Evolutionary conservation across 208 protist species (phyloP).

Genomic region (Zelonia costaricensis): DNA sequence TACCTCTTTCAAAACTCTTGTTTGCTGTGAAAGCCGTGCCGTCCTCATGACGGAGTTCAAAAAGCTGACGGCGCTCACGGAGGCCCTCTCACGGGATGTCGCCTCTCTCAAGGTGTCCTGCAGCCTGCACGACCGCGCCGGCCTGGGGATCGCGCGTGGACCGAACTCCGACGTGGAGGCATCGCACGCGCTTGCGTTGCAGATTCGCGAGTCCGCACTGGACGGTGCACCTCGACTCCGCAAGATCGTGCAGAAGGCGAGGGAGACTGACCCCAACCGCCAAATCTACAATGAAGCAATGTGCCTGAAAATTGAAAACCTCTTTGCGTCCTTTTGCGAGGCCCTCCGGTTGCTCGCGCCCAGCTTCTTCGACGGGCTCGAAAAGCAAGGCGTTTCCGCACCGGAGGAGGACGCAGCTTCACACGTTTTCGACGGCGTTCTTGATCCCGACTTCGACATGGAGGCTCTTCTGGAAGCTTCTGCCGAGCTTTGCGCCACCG

Average conservation of each 20-base stretch:
- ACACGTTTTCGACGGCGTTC: neutral
- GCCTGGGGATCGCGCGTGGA: neutral
- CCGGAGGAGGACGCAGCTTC: neutral
- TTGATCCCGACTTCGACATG: slow-evolving; percentile 9
- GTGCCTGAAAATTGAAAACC: slow-evolving; percentile 78
- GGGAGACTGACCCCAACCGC: slow-evolving; percentile 75
- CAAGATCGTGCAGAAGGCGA: slow-evolving; percentile 70
- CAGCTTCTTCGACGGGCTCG: neutral
- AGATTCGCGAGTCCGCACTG: slow-evolving; percentile 8
- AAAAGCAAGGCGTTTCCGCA: neutral
- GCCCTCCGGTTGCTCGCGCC: slow-evolving; percentile 6
- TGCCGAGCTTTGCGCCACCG: slow-evolving; percentile 26
- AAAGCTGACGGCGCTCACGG: slow-evolving; percentile 17
- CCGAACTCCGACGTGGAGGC: slow-evolving; percentile 4
- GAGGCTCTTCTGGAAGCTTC: slow-evolving; percentile 38
- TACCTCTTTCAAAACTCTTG: neutral
- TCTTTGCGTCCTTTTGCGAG: slow-evolving; percentile 53
- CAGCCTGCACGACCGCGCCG: neutral
- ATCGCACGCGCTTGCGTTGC: slow-evolving; percentile 1
- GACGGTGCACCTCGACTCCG: slow-evolving; percentile 46
- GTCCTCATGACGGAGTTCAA: slow-evolving; percentile 29
- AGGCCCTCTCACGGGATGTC: slow-evolving; percentile 20
- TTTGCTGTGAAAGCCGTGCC: neutral
- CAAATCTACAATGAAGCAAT: slow-evolving; percentile 92
- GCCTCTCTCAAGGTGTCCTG: neutral